phyloP scores from a whole-genome alignment of 2,329 filamentous ascomycete genomes.

The Orbilia blumenaviensis region DNA sequence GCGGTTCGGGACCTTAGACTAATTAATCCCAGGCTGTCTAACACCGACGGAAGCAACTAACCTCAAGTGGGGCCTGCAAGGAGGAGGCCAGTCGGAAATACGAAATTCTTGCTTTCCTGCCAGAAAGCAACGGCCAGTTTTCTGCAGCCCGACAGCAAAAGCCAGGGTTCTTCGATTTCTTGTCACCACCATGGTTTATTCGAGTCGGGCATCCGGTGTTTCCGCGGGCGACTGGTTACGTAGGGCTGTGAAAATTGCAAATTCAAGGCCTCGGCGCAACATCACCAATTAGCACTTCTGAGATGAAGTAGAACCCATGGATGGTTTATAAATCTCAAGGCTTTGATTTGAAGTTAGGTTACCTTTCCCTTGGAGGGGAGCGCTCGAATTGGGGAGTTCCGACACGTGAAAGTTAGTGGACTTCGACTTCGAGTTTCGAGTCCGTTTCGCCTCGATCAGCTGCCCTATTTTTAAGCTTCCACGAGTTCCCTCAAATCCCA shows the following conservation, averaged over 20 bases:
- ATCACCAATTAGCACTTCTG: not conserved
- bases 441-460: constrained; percentile 35
- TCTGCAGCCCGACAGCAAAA: not conserved
- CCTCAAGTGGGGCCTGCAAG: not conserved
- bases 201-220: constrained; percentile 13
- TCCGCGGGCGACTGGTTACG: constrained; percentile 9
- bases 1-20: constrained; percentile 2
- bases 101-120: constrained; percentile 2
- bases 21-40: not conserved
- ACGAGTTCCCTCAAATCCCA: constrained; percentile 1
- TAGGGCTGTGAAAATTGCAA: constrained; percentile 5
- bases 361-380: not conserved
- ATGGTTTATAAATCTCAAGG: not conserved
- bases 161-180: not conserved
- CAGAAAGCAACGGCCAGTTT: constrained; percentile 3
- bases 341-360: not conserved
- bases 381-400: not conserved
- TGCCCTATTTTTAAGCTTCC: constrained; percentile 36
- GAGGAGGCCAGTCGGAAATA: constrained; percentile 4
- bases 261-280: not conserved
- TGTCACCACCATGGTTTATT: constrained; percentile 11
- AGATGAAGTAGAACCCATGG: not conserved
- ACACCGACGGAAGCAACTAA: not conserved
- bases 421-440: constrained; percentile 27
- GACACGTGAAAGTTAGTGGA: constrained; percentile 16